Conservation (phyloP, 108 stramenopile species). For the Ochromonas danica region DNA sequence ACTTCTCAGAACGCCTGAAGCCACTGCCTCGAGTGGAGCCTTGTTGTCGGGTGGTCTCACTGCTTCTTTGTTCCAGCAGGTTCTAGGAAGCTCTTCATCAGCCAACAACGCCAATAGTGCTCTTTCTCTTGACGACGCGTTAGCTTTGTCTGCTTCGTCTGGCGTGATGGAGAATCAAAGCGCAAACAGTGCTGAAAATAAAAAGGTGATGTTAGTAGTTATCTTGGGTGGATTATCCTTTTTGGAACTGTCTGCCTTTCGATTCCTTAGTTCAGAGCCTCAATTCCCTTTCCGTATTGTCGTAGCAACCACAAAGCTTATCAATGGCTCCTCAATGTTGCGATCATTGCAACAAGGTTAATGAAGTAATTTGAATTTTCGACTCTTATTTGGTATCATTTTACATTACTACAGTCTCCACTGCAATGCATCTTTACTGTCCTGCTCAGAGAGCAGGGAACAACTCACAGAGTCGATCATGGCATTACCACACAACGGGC, state of each 20-base stretch:
- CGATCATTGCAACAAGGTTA: slow-evolving; percentile 31
- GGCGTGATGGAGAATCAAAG: too few species aligned
- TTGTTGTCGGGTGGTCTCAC: background rate
- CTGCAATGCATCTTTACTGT: too few species aligned
- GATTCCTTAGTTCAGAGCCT: slow-evolving; percentile 68
- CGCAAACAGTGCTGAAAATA: too few species aligned
- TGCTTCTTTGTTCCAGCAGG: too few species aligned
- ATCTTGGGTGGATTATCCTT: slow-evolving; percentile 87
- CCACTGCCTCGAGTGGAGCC: background rate
- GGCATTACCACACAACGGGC: slow-evolving; percentile 50
- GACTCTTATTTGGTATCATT: too few species aligned
- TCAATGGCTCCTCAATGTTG: slow-evolving; percentile 37
- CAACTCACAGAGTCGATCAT: slow-evolving; percentile 58
- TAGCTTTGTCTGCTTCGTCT: too few species aligned
- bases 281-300: slow-evolving; percentile 48
- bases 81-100: too few species aligned
- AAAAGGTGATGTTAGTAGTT: slow-evolving; percentile 67
- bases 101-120: too few species aligned
- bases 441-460: background rate
- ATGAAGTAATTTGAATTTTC: too few species aligned
- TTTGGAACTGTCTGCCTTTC: slow-evolving; percentile 86
- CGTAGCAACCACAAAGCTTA: slow-evolving; percentile 48
- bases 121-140: too few species aligned
- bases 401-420: too few species aligned
- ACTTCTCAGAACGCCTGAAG: too few species aligned